phyloP scores from a whole-genome alignment of 441 rosid species.

The Populus hybrid region DNA sequence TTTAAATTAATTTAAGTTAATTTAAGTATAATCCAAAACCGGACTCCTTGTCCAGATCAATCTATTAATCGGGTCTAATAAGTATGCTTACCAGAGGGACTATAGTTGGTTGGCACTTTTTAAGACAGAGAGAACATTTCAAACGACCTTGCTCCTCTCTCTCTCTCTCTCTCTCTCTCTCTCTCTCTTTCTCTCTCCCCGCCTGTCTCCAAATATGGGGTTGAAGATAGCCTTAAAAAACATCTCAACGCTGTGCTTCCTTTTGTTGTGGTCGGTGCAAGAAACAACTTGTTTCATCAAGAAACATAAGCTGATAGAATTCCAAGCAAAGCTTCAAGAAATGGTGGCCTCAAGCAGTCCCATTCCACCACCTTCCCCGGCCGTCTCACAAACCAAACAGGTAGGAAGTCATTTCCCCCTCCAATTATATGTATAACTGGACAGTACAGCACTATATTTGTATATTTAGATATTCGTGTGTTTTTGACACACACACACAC shows the following conservation, averaged over 20 bases:
- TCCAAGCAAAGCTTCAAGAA: slow-evolving; percentile 37
- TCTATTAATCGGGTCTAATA: no score
- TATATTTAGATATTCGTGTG: neutral
- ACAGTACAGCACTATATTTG: neutral
- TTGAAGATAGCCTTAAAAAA: neutral
- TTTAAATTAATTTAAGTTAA: no score
- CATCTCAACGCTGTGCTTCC: slow-evolving; percentile 3
- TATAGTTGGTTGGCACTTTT: no score
- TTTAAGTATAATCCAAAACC: no score
- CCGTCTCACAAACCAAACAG: slow-evolving; percentile 27
- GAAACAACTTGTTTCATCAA: slow-evolving; percentile 25
- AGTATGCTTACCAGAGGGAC: no score
- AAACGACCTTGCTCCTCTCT: neutral
- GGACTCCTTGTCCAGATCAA: no score
- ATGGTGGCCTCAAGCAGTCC: slow-evolving; percentile 23
- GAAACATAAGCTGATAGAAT: slow-evolving; percentile 28
- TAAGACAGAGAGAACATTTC: neutral
- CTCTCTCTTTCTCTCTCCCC: no score
- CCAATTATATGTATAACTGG: neutral
- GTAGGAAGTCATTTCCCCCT: slow-evolving; percentile 19
- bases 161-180: no score
- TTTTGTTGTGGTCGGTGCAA: slow-evolving; percentile 18
- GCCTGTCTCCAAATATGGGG: neutral
- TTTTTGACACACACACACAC: no score
- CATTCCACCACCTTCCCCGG: slow-evolving; percentile 10